A percentile compares a stretch with the other conserved stretches of the same genome.
These are phyloP conservation scores for Aspergillus chevalieri DNA, from an alignment of 2,329 filamentous ascomycete genomes.

Conservation along the genomic window DNA sequence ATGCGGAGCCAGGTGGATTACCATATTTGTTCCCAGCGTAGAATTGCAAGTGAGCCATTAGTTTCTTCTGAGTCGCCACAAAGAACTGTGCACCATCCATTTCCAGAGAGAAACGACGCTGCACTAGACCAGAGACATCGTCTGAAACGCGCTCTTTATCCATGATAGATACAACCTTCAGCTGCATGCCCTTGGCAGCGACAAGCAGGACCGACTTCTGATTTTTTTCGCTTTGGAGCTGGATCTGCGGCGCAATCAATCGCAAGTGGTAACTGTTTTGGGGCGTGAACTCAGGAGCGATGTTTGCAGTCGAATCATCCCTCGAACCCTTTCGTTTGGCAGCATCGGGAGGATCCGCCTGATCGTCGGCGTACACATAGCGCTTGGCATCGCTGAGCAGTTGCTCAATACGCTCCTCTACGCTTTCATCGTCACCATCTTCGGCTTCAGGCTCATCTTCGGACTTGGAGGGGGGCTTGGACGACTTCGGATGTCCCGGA, in stretches of 20 bases:
- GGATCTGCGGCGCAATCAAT: constrained; percentile 93
- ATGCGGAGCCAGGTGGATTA: constrained; percentile 72
- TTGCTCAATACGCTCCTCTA: constrained; percentile 80
- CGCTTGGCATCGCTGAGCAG: constrained; percentile 77
- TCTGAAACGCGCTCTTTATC: constrained; percentile 90
- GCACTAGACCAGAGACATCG: constrained; percentile 88
- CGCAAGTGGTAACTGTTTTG: constrained; percentile 93
- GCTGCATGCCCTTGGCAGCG: constrained; percentile 94
- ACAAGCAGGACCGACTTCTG: constrained; percentile 94
- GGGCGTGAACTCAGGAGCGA: constrained; percentile 79
- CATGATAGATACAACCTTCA: constrained; percentile 97
- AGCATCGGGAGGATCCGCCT: constrained; percentile 29
- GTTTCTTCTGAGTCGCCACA: constrained; percentile 87
- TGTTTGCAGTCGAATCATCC: constrained; percentile 62
- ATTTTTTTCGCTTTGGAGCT: constrained; percentile 97
- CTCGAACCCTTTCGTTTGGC: constrained; percentile 36
- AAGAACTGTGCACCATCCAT: constrained; percentile 99
- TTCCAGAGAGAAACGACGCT: constrained; percentile 84
- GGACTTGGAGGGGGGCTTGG: constrained; percentile 20
- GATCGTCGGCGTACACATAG: constrained; percentile 68
- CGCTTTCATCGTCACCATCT: constrained; percentile 57
- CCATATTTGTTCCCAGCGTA: constrained; percentile 94
- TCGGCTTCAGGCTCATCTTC: constrained; percentile 30
- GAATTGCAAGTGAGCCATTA: constrained; percentile 79
- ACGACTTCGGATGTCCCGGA: constrained; percentile 33